phyloP scores from a whole-genome alignment of 768 basidiomycete genomes.

The Lyophyllum decastes region DNA sequence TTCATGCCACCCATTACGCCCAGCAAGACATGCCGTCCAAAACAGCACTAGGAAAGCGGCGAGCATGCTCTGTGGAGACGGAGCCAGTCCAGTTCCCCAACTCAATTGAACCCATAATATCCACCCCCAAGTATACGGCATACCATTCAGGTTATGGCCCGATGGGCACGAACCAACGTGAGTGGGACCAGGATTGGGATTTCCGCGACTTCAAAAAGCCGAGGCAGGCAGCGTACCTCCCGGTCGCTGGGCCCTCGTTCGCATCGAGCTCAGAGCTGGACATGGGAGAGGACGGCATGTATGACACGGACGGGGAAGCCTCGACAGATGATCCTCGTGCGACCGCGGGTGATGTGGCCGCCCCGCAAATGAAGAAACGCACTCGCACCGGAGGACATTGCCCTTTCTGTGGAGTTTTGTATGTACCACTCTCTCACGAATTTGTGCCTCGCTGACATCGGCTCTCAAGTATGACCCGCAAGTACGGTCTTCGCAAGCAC shows the following conservation, averaged over 20 bases:
- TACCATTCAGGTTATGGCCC: background rate
- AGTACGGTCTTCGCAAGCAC: background rate
- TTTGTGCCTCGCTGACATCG: background rate
- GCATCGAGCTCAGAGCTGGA: background rate
- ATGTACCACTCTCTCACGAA: background rate
- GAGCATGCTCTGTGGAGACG: background rate
- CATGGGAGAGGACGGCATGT: too few relatives aligned
- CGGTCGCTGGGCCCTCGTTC: background rate
- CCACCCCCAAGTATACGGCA: background rate
- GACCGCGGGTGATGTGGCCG: background rate
- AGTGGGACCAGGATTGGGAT: background rate
- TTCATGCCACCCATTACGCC: background rate
- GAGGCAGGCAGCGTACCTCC: background rate
- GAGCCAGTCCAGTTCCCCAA: background rate
- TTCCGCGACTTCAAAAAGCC: background rate
- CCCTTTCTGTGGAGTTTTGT: background rate
- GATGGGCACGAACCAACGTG: background rate
- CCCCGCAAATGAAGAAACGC: background rate
- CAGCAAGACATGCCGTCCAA: background rate
- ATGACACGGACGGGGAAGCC: background rate
- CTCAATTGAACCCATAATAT: background rate
- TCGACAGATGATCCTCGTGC: too few relatives aligned
- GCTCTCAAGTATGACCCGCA: background rate
- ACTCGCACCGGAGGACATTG: background rate
- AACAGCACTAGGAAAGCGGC: background rate